These are phyloP conservation scores for Pythium rishiriense DNA, from an alignment of 352 stramenopile species.

Conservation along the genomic window DNA sequence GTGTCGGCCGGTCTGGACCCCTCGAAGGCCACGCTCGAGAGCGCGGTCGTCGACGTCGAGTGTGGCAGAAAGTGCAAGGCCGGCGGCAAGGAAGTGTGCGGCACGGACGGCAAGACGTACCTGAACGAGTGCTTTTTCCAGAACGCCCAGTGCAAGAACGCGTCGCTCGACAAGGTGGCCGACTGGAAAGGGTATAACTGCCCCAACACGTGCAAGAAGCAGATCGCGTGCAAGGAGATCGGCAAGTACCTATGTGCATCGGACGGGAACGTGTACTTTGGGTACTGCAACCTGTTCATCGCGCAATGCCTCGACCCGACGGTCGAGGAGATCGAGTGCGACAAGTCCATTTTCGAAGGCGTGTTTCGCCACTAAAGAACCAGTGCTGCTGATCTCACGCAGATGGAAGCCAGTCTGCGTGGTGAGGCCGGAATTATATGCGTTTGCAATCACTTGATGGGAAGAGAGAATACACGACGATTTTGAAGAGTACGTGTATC, in stretches of 20 bases:
- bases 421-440: background rate
- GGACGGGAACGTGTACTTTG: constrained; percentile 40
- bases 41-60: background rate
- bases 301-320: constrained; percentile 32
- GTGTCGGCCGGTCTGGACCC: constrained; percentile 3
- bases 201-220: constrained; percentile 32
- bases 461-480: background rate
- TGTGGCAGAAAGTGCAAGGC: constrained; percentile 22
- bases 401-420: background rate
- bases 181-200: constrained; percentile 37
- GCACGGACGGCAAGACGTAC: constrained; percentile 35
- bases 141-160: constrained; percentile 32
- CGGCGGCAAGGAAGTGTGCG: constrained; percentile 27
- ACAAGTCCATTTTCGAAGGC: constrained; percentile 25
- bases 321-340: constrained; percentile 22
- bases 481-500: background rate
- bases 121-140: constrained; percentile 35
- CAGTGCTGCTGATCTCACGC: too few relatives aligned
- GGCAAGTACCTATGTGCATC: constrained; percentile 34
- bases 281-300: constrained; percentile 36
- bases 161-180: constrained; percentile 17
- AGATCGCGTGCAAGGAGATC: constrained; percentile 33
- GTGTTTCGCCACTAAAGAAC: background rate
- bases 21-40: constrained; percentile 1
- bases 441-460: constrained; percentile 1